Evolutionary conservation across 2,329 filamentous ascomycete species (phyloP).

Genomic region (Penicillium sp.): DNA sequence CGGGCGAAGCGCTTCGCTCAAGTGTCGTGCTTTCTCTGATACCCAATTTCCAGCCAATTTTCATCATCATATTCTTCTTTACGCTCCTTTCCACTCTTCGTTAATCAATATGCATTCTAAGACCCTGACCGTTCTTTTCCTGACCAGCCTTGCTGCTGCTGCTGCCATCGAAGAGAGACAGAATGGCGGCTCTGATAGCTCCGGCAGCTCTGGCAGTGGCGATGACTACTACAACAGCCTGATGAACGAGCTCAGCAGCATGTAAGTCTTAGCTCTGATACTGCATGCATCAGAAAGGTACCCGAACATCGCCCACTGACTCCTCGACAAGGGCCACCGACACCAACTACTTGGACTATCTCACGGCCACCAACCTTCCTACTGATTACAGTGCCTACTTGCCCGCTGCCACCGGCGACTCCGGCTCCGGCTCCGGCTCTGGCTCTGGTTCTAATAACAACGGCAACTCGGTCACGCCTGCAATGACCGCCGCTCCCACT

Average conservation of each 20-base stretch:
- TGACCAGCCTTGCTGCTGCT: constrained; percentile 23
- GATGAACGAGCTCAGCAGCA: constrained; percentile 10
- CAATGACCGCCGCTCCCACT: constrained; percentile 10
- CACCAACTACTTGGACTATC: constrained; percentile 12
- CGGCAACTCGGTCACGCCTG: background rate
- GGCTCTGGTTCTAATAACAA: background rate
- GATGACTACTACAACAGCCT: constrained; percentile 11
- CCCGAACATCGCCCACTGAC: background rate
- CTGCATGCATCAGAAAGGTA: background rate
- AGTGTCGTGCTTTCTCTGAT: background rate
- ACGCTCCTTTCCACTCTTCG: background rate
- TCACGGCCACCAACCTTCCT: constrained; percentile 6
- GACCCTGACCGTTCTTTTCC: constrained; percentile 25
- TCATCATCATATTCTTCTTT: background rate
- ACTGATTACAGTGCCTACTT: constrained; percentile 7
- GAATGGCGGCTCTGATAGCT: constrained; percentile 1
- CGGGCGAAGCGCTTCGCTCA: background rate
- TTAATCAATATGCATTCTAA: constrained; percentile 27
- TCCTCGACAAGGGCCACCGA: background rate
- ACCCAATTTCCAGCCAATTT: background rate
- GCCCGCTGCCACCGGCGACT: background rate
- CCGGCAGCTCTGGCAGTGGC: background rate
- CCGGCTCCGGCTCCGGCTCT: background rate
- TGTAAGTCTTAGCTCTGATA: background rate
- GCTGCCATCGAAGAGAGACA: constrained; percentile 13